Conservation (phyloP, 2,329 filamentous ascomycete species). For the Cladosporium sp. region DNA sequence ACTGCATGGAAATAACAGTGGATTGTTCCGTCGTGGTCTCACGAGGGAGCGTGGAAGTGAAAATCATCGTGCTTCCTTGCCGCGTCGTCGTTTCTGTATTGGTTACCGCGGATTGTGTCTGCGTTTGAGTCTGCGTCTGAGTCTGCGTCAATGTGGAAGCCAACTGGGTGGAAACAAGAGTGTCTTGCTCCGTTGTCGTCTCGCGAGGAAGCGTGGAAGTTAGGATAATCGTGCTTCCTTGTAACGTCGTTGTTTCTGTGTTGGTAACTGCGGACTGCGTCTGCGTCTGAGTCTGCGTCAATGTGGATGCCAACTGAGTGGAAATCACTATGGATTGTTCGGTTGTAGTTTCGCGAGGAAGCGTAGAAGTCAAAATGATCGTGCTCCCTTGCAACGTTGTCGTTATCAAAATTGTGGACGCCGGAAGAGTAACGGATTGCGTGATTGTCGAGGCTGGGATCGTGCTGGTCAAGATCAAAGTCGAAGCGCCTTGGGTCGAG, state of each 20-base stretch:
- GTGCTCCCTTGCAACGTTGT: background rate
- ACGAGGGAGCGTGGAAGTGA: background rate
- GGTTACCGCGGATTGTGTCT: background rate
- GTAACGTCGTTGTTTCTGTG: background rate
- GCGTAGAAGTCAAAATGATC: background rate
- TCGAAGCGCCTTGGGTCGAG: background rate
- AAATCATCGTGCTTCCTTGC: background rate
- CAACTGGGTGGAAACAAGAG: too few relatives aligned
- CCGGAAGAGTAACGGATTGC: conserved; percentile 4
- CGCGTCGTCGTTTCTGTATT: background rate
- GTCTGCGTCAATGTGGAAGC: too few relatives aligned
- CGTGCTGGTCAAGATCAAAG: background rate
- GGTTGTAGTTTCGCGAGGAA: background rate
- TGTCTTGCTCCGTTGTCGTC: background rate
- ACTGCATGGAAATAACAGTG: background rate
- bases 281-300: too few relatives aligned
- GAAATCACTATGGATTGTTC: background rate
- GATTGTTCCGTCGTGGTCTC: background rate
- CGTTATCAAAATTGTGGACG: conserved; percentile 1
- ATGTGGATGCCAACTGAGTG: too few relatives aligned
- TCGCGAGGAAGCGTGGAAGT: background rate
- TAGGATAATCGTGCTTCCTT: background rate
- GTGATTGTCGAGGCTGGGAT: background rate
- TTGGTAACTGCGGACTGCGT: background rate
- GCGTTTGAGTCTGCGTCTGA: too few relatives aligned